Evolutionary conservation across 2,329 filamentous ascomycete genomes (phyloP).

Genomic region (Colletotrichum abscissum): DNA sequence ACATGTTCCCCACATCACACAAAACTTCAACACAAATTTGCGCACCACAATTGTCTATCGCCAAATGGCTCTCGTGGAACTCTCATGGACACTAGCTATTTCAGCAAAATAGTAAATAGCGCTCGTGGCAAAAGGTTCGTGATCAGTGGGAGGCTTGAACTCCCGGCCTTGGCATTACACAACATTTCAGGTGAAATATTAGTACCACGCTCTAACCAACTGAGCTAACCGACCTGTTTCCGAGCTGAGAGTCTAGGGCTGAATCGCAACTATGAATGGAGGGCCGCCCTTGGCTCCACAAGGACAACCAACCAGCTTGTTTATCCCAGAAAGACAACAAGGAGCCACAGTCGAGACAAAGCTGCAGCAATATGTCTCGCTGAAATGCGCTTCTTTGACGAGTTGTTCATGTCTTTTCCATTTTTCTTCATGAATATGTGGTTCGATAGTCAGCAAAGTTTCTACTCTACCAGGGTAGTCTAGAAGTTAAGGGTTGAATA

Average conservation of each 20-base stretch:
- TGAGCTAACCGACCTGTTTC: constrained; percentile 33
- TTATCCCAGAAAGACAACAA: background rate
- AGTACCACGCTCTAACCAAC: constrained; percentile 36
- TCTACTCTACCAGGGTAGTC: background rate
- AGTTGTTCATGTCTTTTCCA: background rate
- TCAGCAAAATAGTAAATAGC: background rate
- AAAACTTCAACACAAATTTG: background rate
- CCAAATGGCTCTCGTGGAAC: background rate
- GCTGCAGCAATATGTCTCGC: background rate
- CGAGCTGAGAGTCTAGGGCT: no score
- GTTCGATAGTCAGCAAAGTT: background rate
- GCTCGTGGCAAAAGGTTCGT: background rate
- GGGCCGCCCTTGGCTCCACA: background rate
- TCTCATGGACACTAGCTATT: background rate
- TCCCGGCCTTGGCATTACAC: constrained; percentile 33
- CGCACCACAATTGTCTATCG: no score
- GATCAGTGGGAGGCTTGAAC: constrained; percentile 36
- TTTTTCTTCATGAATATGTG: background rate
- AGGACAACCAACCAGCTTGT: background rate
- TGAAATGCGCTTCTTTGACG: background rate
- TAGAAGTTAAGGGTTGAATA: background rate
- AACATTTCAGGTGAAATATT: constrained; percentile 29
- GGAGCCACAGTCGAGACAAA: background rate
- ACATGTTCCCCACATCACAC: background rate
- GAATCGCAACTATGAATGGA: background rate